Evolutionary conservation across 1,284 basidiomycete species (phyloP), one percentile per base, ranked within the genome.

Genomic region (Ganoderma multipileum): DNA sequence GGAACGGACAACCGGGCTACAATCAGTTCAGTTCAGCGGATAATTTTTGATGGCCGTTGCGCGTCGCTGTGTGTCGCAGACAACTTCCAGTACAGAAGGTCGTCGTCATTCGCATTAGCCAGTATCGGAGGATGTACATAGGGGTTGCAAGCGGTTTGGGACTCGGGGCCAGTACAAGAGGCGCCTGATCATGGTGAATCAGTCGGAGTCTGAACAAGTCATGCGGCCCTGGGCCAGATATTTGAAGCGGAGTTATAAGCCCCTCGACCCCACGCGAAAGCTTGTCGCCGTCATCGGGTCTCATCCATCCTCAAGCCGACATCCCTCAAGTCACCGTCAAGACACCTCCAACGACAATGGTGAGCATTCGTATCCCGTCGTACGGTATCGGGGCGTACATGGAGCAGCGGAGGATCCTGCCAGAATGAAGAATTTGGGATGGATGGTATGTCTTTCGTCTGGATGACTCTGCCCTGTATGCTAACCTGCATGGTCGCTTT

Each of bases 361-460:
- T 86, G 78, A 86, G 85, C 76, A 71, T 63, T 65, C 68, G 47
- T 33, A 65, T 57, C 67, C 36, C 55, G 36, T 38, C 41, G 38
- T 36, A 64, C 72, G 72, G 68, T 66, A 75, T 72, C 57, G 62
- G 64, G 44, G 71, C 74, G 73, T 55, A 66, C 67, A 65, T 80
- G 80, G 84, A 82, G 83, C 83, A 65, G 69, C 72, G 74, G 74
- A 73, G 76, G 76, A 73, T 74, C 68, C 72, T 74, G 73, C 58
- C 47, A 69, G 67, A 65, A 28, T 58, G 61, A 63, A 57, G 57
- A 71, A 62, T 68, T 64, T 50, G 58, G 71, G 86, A 83, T 89
- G 87, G 87, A 90, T 89, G 87, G 88, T 84, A 78, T 75, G 88
- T 84, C 65, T 68, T 72, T 26, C 18, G 0, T 75, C 68, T 70